A percentile compares a stretch with the other conserved stretches of the same genome.
Conservation (phyloP, 208 protist genomes). For the Trypanosomatidae sp. region DNA sequence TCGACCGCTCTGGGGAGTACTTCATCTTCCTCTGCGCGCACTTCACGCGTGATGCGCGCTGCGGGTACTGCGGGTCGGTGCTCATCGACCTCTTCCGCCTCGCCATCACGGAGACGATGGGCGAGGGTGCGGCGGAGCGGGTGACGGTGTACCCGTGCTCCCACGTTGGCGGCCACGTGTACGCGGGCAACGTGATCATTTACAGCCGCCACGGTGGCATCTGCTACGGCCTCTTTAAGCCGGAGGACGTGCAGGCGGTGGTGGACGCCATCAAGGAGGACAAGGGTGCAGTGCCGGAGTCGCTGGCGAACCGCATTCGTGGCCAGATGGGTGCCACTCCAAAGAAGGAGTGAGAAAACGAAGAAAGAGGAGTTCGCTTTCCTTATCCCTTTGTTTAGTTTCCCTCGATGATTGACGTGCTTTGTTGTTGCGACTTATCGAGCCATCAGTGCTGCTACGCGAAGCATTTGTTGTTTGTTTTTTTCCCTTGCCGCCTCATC, state of each 20-base stretch:
- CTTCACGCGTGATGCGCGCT: constrained; percentile 74
- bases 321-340: constrained; percentile 28
- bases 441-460: no score
- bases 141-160: constrained; percentile 76
- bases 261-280: constrained; percentile 57
- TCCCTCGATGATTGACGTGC: no score
- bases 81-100: constrained; percentile 80
- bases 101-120: constrained; percentile 36
- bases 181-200: constrained; percentile 91
- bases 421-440: no score
- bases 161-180: constrained; percentile 90
- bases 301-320: constrained; percentile 57
- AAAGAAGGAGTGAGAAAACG: background rate
- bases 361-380: background rate
- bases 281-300: constrained; percentile 43
- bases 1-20: constrained; percentile 74
- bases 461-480: no score
- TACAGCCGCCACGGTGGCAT: constrained; percentile 84
- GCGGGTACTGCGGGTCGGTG: constrained; percentile 88
- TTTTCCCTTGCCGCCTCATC: no score
- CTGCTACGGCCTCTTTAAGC: constrained; percentile 88
- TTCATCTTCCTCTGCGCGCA: constrained; percentile 90
- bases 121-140: constrained; percentile 25
- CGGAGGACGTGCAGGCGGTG: constrained; percentile 62
- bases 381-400: no score